These are phyloP conservation scores for Barnettozyma sp. DNA, from an alignment of 805 yeast species.

Conservation along the genomic window DNA sequence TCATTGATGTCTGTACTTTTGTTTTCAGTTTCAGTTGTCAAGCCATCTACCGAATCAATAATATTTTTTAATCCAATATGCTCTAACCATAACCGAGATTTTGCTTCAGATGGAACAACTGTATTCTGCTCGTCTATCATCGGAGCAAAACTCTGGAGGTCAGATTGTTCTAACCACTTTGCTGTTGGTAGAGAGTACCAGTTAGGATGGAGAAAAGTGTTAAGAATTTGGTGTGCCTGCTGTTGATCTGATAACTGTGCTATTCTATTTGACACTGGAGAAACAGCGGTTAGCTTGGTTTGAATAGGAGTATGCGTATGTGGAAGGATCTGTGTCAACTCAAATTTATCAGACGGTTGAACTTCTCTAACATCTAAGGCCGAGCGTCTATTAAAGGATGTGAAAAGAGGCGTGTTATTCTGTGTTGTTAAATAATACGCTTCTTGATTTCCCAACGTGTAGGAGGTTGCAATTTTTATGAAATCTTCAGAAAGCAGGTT, in stretches of 20 bases:
- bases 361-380: slow-evolving; percentile 69
- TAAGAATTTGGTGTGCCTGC: slow-evolving; percentile 45
- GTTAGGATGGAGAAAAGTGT: slow-evolving; percentile 50
- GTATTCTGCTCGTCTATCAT: slow-evolving; percentile 51
- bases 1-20: no score
- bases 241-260: slow-evolving; percentile 13
- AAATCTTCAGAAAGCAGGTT: slow-evolving; percentile 49
- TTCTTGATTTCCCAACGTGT: slow-evolving; percentile 52
- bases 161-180: slow-evolving; percentile 52
- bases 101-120: slow-evolving; percentile 43
- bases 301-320: slow-evolving; percentile 26
- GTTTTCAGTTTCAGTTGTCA: no score
- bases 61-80: slow-evolving; percentile 42
- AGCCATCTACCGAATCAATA: slow-evolving; percentile 9
- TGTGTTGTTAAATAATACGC: slow-evolving; percentile 53
- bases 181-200: slow-evolving; percentile 61
- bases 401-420: slow-evolving; percentile 69
- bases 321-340: slow-evolving; percentile 64
- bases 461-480: slow-evolving; percentile 47
- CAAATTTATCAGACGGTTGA: slow-evolving; percentile 58
- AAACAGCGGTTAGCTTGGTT: slow-evolving; percentile 24
- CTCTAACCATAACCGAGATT: slow-evolving; percentile 47
- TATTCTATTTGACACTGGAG: slow-evolving; percentile 17
- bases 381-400: slow-evolving; percentile 66
- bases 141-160: slow-evolving; percentile 58